phyloP scores from a whole-genome alignment of 768 basidiomycete species.

The Russula lepida region DNA sequence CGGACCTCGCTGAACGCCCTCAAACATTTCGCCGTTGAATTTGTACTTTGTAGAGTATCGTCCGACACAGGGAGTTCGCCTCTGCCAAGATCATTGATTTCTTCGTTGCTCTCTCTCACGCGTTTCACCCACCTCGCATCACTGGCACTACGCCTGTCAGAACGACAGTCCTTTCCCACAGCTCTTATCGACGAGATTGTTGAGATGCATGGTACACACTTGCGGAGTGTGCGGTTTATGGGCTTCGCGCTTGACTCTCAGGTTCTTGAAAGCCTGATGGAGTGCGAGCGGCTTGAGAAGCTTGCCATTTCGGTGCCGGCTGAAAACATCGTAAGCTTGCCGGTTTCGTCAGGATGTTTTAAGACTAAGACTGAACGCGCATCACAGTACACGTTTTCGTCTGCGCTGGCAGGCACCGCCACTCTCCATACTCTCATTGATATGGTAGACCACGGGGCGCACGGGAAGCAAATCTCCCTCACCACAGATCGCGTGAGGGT shows the following conservation, averaged over 20 bases:
- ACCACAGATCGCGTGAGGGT: slow-evolving; percentile 17
- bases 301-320: slow-evolving; percentile 16
- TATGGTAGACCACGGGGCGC: slow-evolving; percentile 6
- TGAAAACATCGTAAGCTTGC: slow-evolving; percentile 15
- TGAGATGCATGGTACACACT: slow-evolving; percentile 12
- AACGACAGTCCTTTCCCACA: slow-evolving; percentile 6
- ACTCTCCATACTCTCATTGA: slow-evolving; percentile 18
- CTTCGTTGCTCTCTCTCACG: slow-evolving; percentile 10
- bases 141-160: slow-evolving; percentile 15
- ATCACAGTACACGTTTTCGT: slow-evolving; percentile 10
- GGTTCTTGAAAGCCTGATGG: slow-evolving; percentile 16
- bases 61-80: neutral
- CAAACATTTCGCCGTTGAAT: slow-evolving; percentile 46
- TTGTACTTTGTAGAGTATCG: slow-evolving; percentile 30
- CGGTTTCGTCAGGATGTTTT: slow-evolving; percentile 1
- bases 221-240: slow-evolving; percentile 15
- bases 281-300: slow-evolving; percentile 15
- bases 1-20: slow-evolving; percentile 35
- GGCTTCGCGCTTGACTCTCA: neutral
- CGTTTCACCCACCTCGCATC: slow-evolving; percentile 18
- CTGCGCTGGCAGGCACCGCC: slow-evolving; percentile 6
- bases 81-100: slow-evolving; percentile 6
- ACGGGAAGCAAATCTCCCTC: slow-evolving; percentile 12
- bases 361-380: neutral
- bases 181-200: slow-evolving; percentile 12